phyloP scores from a whole-genome alignment of 106 monocot genomes.

The Dendrobium chrysotoxum region DNA sequence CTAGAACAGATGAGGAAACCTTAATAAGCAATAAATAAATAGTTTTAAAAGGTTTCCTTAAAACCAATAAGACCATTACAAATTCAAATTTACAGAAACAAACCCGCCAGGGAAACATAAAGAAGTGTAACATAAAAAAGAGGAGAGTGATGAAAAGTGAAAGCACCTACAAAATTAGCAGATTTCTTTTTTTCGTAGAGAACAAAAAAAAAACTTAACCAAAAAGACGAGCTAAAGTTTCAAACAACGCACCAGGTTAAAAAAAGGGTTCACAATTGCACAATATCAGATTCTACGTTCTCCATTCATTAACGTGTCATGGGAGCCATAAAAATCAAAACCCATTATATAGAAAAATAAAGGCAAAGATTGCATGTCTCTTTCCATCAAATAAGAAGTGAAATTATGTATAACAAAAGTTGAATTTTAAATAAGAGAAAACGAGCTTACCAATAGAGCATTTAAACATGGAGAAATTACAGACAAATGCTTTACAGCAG shows the following conservation, averaged over 20 bases:
- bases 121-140: background rate
- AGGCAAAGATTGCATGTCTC: background rate
- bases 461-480: conserved; percentile 52
- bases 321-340: background rate
- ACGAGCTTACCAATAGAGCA: conserved; percentile 51
- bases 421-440: background rate
- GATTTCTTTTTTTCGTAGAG: background rate
- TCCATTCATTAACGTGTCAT: background rate
- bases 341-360: background rate
- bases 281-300: background rate
- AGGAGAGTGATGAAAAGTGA: background rate
- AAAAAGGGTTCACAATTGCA: background rate
- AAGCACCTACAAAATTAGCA: background rate
- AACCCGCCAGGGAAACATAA: background rate
- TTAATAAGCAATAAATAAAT: background rate
- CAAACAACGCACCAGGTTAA: background rate
- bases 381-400: background rate
- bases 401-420: background rate
- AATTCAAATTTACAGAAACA: background rate
- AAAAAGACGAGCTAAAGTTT: too few relatives aligned
- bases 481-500: conserved; percentile 65
- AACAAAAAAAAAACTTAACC: background rate
- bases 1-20: background rate
- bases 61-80: background rate
- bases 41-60: background rate